A percentile compares a stretch with the other conserved stretches of the same genome.
Evolutionary conservation across 2,329 filamentous ascomycete genomes (phyloP).

Genomic region (Macrophomina phaseolina): DNA sequence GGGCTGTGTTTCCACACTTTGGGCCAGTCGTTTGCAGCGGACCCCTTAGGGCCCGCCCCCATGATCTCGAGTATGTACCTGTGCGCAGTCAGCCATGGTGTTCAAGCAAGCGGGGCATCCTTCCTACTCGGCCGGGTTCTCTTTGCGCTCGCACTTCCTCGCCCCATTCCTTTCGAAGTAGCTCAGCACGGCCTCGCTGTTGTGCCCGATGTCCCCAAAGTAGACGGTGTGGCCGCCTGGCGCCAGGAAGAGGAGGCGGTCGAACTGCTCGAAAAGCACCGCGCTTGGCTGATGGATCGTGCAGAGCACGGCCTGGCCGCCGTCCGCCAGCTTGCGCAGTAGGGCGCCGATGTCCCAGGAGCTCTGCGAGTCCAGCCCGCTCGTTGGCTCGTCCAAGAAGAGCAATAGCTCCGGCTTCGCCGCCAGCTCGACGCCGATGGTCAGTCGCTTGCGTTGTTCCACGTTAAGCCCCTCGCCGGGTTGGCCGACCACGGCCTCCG

Average conservation of each 20-base stretch:
- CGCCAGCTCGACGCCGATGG: conserved; percentile 74
- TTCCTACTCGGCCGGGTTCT: conserved; percentile 71
- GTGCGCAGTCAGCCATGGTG: background rate
- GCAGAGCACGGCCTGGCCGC: conserved; percentile 53
- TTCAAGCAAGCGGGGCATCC: background rate
- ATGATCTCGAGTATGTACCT: conserved; percentile 66
- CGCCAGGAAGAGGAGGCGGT: conserved; percentile 52
- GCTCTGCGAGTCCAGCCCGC: conserved; percentile 46
- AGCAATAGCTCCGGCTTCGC: conserved; percentile 69
- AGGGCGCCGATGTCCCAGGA: conserved; percentile 69
- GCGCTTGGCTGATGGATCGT: conserved; percentile 54
- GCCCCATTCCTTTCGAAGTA: conserved; percentile 70
- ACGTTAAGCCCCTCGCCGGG: conserved; percentile 69
- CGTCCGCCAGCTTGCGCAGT: conserved; percentile 64
- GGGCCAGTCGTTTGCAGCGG: conserved; percentile 51
- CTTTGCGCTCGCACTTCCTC: conserved; percentile 62
- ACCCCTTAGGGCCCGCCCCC: conserved; percentile 43
- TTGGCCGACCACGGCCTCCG: conserved; percentile 68
- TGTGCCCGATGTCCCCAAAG: conserved; percentile 54
- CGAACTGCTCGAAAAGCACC: conserved; percentile 53
- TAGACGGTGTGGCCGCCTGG: conserved; percentile 46
- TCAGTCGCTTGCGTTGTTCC: conserved; percentile 72
- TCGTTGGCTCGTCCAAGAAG: conserved; percentile 65
- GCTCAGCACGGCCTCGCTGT: conserved; percentile 47
- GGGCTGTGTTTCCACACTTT: conserved; percentile 45